Conservation (phyloP, 2,329 filamentous ascomycete genomes). For the Colletotrichum orbiculare region DNA sequence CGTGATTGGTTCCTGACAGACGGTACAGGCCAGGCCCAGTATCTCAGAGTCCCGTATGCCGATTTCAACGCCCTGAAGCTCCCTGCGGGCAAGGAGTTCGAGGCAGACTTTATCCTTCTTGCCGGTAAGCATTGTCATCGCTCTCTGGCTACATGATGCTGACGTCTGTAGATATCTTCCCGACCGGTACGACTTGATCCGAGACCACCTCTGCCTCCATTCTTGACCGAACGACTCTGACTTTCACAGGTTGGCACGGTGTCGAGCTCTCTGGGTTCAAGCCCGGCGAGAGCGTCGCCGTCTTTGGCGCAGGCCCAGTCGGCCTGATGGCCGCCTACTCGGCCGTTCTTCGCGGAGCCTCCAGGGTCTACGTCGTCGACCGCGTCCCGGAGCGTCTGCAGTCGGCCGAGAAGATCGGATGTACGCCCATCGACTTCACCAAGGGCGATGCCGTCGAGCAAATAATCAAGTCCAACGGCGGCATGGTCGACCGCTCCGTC, state of each 20-base stretch:
- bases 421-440: constrained; percentile 69
- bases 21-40: constrained; percentile 68
- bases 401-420: constrained; percentile 71
- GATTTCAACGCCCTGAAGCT: constrained; percentile 74
- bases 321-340: constrained; percentile 75
- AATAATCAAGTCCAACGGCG: constrained; percentile 68
- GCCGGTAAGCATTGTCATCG: constrained; percentile 53
- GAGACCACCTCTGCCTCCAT: neutral
- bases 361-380: constrained; percentile 71
- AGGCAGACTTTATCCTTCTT: constrained; percentile 67
- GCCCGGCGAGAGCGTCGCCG: constrained; percentile 70
- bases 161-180: constrained; percentile 48
- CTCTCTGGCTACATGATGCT: neutral
- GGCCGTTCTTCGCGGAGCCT: constrained; percentile 69
- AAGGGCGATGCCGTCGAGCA: constrained; percentile 69
- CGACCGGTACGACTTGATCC: constrained; percentile 41
- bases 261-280: constrained; percentile 68
- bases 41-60: constrained; percentile 72
- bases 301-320: constrained; percentile 74
- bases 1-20: neutral
- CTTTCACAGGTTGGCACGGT: constrained; percentile 62
- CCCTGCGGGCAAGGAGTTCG: constrained; percentile 69
- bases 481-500: constrained; percentile 68
- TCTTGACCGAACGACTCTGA: too few relatives aligned
- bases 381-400: constrained; percentile 68